Percentiles rank a stretch among this genome's conserved stretches.
phyloP scores from a whole-genome alignment of 768 basidiomycete species.

The Lactarius pseudohatsudake region DNA sequence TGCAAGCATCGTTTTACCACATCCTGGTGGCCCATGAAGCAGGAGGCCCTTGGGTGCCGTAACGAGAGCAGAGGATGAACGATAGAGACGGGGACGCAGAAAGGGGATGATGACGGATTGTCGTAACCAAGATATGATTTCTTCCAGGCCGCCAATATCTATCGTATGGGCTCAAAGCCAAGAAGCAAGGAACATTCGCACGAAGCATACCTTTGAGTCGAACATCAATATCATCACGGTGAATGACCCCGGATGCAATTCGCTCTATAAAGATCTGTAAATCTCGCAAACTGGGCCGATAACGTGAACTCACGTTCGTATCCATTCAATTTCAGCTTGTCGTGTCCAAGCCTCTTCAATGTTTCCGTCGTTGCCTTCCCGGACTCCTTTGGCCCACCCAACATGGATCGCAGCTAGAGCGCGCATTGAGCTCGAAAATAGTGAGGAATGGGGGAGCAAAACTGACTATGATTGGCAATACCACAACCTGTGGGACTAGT shows the following conservation, averaged over 20 bases:
- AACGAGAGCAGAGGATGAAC: conserved; percentile 76
- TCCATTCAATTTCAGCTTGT: conserved; percentile 76
- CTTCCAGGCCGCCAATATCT: conserved; percentile 95
- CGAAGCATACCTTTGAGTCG: conserved; percentile 63
- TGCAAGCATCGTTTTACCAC: conserved; percentile 98
- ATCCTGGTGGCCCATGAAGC: conserved; percentile 95
- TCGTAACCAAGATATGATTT: conserved; percentile 83
- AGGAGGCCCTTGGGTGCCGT: conserved; percentile 95
- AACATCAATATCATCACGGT: conserved; percentile 83
- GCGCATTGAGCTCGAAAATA: no score
- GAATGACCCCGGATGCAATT: conserved; percentile 90
- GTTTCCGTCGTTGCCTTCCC: conserved; percentile 48
- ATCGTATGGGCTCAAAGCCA: conserved; percentile 21
- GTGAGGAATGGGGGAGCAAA: no score
- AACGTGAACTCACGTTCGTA: conserved; percentile 69
- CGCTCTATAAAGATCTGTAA: conserved; percentile 48
- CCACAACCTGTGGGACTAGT: no score
- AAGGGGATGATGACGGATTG: conserved; percentile 97
- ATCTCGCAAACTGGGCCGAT: not conserved
- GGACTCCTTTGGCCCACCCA: no score
- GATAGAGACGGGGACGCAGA: conserved; percentile 85
- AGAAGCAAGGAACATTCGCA: not conserved
- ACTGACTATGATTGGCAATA: no score
- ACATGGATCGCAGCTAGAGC: no score
- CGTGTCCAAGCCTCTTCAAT: conserved; percentile 70